These are phyloP conservation scores for Quercus cerris DNA, from an alignment of 306 rosid genomes.

Conservation along the genomic window DNA sequence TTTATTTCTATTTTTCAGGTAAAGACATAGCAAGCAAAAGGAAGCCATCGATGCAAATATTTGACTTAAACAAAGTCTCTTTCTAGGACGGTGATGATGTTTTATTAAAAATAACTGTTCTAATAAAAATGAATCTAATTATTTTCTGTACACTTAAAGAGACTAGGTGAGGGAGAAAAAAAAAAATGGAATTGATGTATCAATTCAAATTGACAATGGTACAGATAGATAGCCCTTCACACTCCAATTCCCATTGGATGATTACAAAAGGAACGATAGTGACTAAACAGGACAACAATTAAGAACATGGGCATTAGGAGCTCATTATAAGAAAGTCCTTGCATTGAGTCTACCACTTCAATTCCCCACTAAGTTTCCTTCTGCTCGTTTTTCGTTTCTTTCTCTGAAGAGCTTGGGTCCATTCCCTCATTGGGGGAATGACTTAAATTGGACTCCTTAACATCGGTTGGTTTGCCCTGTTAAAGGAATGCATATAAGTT, in stretches of 20 bases:
- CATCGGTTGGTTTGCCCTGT: conserved; percentile 39
- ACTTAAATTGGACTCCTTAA: conserved; percentile 34
- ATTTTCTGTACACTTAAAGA: conserved; percentile 19
- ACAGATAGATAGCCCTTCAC: conserved; percentile 20
- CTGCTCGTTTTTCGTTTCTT: conserved; percentile 33
- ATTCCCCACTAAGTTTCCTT: conserved; percentile 18
- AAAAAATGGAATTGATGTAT: background rate
- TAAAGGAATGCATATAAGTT: conserved; percentile 12
- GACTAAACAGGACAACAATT: background rate
- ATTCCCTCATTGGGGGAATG: conserved; percentile 18
- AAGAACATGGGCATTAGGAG: conserved; percentile 2
- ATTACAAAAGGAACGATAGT: conserved; percentile 1
- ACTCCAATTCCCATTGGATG: conserved; percentile 1
- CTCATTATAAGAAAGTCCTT: background rate
- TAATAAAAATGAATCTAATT: conserved; percentile 17
- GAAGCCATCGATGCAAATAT: background rate
- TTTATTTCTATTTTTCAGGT: background rate
- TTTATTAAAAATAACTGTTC: conserved; percentile 2
- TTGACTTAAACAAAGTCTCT: background rate
- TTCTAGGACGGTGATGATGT: background rate
- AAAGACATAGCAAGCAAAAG: background rate
- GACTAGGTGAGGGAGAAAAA: background rate
- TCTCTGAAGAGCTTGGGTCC: conserved; percentile 16
- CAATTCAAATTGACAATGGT: conserved; percentile 3
- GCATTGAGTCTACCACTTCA: conserved; percentile 2